Conservation (phyloP, 192 early-diverging fungal species). For the Thamnidium elegans region DNA sequence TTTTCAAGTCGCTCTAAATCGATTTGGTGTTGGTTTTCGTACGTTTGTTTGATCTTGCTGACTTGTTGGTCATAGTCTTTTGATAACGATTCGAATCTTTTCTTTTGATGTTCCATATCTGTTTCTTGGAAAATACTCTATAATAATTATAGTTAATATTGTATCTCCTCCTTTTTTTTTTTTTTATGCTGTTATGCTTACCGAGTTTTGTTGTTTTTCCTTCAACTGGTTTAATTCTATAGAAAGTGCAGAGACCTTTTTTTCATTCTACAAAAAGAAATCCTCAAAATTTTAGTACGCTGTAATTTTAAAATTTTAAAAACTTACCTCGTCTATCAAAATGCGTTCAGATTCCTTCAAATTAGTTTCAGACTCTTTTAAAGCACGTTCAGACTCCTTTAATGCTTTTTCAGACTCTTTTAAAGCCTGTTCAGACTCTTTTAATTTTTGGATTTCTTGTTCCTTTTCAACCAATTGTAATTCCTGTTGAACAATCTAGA, state of each 20-base stretch:
- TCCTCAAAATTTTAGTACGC: too few relatives aligned
- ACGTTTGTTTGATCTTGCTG: background rate
- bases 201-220: too few relatives aligned
- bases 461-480: conserved; percentile 5
- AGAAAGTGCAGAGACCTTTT: too few relatives aligned
- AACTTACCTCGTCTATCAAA: background rate
- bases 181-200: too few relatives aligned
- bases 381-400: background rate
- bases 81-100: background rate
- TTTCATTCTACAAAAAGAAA: too few relatives aligned
- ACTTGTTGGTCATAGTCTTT: conserved; percentile 6
- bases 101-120: background rate
- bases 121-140: too few relatives aligned
- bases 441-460: conserved; percentile 7
- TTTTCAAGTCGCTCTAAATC: background rate
- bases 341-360: background rate
- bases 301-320: background rate
- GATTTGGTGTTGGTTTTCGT: background rate
- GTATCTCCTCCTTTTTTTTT: too few relatives aligned
- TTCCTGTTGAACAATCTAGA: background rate
- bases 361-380: background rate
- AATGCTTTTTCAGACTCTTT: background rate
- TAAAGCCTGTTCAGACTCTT: conserved; percentile 4
- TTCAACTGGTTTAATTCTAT: too few relatives aligned
- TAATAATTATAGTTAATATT: too few relatives aligned